Conservation (phyloP, 192 early-diverging fungal genomes). For the Coemansia sp. region DNA sequence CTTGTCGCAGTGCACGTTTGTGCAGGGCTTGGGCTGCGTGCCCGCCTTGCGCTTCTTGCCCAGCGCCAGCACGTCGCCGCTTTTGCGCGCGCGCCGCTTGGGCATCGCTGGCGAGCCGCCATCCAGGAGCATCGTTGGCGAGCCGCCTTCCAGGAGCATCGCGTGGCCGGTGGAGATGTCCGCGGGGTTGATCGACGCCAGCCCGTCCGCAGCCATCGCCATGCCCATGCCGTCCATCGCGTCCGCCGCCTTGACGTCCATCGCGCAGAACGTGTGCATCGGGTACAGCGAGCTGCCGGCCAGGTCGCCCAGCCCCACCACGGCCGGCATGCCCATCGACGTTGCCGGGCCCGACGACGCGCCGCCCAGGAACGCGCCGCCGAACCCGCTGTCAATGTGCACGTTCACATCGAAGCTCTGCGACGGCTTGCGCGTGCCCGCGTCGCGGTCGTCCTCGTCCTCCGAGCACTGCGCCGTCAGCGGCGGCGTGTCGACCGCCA, state of each 20-base stretch:
- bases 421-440: conserved; percentile 12
- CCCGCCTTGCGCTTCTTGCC: conserved; percentile 23
- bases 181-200: conserved; percentile 22
- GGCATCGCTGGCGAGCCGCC: not conserved
- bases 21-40: not conserved
- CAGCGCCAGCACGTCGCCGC: not conserved
- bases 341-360: not conserved
- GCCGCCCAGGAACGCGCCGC: conserved; percentile 11
- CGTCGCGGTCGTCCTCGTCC: conserved; percentile 40
- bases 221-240: not conserved
- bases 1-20: not conserved
- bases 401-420: conserved; percentile 19
- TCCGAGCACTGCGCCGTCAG: conserved; percentile 43
- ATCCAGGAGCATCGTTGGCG: not conserved
- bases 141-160: conserved; percentile 11
- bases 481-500: conserved; percentile 27
- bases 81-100: conserved; percentile 22
- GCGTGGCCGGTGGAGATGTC: conserved; percentile 6
- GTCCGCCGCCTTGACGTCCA: conserved; percentile 1
- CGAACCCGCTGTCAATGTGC: conserved; percentile 9
- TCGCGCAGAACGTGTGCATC: conserved; percentile 6
- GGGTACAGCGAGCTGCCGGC: conserved; percentile 1
- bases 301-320: conserved; percentile 3
- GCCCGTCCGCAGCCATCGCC: too few species aligned
- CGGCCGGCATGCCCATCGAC: not conserved